Conservation (phyloP, 768 basidiomycete species). For the Rhodosporidiobolus odoratus region DNA sequence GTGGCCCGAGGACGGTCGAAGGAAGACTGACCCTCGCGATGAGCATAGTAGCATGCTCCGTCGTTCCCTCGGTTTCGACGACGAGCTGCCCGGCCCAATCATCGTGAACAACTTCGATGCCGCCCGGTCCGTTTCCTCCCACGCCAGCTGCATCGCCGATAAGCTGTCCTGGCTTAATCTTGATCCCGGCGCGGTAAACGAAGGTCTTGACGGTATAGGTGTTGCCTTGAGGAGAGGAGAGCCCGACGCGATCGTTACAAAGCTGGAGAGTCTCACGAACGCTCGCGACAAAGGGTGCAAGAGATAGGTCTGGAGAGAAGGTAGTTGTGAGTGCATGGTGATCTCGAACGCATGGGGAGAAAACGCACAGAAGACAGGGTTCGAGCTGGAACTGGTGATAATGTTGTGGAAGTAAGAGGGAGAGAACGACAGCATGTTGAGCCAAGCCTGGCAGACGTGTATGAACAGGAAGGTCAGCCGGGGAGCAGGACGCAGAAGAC, state of each 20-base stretch:
- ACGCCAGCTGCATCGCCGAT: slow-evolving; percentile 11
- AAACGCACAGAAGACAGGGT: slow-evolving; percentile 37
- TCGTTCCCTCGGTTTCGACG: slow-evolving; percentile 41
- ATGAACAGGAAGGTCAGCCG: neutral
- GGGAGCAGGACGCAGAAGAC: neutral
- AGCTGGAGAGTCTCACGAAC: slow-evolving; percentile 19
- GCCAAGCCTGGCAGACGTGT: slow-evolving; percentile 26
- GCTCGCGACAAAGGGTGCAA: slow-evolving; percentile 1
- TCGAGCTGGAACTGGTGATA: slow-evolving; percentile 29
- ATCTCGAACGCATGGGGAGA: neutral
- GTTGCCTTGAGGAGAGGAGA: slow-evolving; percentile 33
- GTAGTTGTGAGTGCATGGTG: no score
- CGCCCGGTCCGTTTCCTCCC: slow-evolving; percentile 24
- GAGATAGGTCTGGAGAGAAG: slow-evolving; percentile 5
- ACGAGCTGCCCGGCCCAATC: slow-evolving; percentile 38
- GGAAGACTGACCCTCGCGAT: slow-evolving; percentile 16
- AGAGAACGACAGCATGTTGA: slow-evolving; percentile 38
- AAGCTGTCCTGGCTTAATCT: slow-evolving; percentile 18
- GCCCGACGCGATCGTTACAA: slow-evolving; percentile 8
- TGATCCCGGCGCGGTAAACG: slow-evolving; percentile 37
- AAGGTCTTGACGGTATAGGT: slow-evolving; percentile 31
- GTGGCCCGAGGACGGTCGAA: neutral
- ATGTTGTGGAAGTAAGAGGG: slow-evolving; percentile 40
- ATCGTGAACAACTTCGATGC: slow-evolving; percentile 33
- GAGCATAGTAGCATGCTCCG: slow-evolving; percentile 37